A percentile compares a stretch with the other conserved stretches of the same genome.
Conservation (phyloP, 1,284 basidiomycete species). For the Boletellus sp. region DNA sequence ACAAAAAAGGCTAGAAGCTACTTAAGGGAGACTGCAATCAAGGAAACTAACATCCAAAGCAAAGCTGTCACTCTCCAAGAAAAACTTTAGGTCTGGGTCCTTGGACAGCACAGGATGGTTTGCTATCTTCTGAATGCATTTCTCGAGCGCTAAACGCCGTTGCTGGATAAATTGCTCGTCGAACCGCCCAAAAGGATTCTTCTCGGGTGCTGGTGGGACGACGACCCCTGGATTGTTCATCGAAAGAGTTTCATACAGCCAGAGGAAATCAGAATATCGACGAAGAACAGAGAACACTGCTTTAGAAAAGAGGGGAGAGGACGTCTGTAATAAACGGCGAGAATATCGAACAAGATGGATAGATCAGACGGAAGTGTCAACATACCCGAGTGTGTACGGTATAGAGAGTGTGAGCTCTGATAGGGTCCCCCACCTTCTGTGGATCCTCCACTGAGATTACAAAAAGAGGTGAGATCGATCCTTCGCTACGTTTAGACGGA, state of each 20-base stretch:
- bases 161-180: slow-evolving; percentile 86
- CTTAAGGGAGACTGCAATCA: background rate
- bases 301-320: slow-evolving; percentile 78
- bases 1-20: slow-evolving; percentile 2
- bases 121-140: slow-evolving; percentile 84
- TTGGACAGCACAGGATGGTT: slow-evolving; percentile 84
- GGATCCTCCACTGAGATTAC: slow-evolving; percentile 87
- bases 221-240: slow-evolving; percentile 95
- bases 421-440: slow-evolving; percentile 89
- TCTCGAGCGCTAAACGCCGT: slow-evolving; percentile 79
- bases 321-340: slow-evolving; percentile 56
- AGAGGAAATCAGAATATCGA: slow-evolving; percentile 95
- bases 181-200: slow-evolving; percentile 89
- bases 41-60: slow-evolving; percentile 63
- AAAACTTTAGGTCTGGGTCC: slow-evolving; percentile 81
- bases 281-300: slow-evolving; percentile 86
- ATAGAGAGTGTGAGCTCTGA: slow-evolving; percentile 90
- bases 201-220: slow-evolving; percentile 94
- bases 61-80: slow-evolving; percentile 86
- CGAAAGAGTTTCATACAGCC: slow-evolving; percentile 90
- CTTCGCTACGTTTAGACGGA: slow-evolving; percentile 35
- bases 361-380: slow-evolving; percentile 4
- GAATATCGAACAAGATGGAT: background rate
- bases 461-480: slow-evolving; percentile 58
- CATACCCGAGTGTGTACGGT: slow-evolving; percentile 84